A percentile compares a stretch with the other conserved stretches of the same genome.
phyloP scores from a whole-genome alignment of 1,139 yeast species.

The Petasospora rhodanensis region DNA sequence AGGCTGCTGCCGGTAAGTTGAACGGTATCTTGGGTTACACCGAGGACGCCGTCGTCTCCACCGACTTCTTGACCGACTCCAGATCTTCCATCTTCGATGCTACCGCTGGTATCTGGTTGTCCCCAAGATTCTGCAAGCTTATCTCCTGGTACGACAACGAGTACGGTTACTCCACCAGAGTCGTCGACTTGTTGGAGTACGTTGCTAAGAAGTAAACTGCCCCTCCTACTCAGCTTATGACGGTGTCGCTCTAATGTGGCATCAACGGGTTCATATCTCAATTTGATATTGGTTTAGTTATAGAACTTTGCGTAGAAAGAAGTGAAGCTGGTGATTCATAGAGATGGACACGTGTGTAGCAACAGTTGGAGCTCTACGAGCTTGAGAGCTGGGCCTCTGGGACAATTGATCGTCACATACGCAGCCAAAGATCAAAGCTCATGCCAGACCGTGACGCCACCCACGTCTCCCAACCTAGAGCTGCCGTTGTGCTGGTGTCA shows the following conservation, averaged over 20 bases:
- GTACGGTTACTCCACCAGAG: constrained; percentile 91
- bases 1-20: constrained; percentile 63
- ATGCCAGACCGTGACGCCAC: too few species aligned
- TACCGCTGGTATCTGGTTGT: constrained; percentile 78
- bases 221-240: not conserved
- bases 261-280: constrained; percentile 11
- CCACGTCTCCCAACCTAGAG: too few species aligned
- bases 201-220: constrained; percentile 39
- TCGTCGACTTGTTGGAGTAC: constrained; percentile 76
- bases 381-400: too few species aligned
- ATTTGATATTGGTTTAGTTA: constrained; percentile 8
- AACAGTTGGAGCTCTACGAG: too few species aligned
- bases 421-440: too few species aligned
- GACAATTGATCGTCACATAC: too few species aligned
- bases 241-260: too few species aligned
- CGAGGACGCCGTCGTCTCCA: constrained; percentile 80
- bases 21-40: constrained; percentile 82
- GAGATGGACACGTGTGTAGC: too few species aligned
- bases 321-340: too few species aligned
- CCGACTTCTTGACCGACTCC: constrained; percentile 75
- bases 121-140: constrained; percentile 81
- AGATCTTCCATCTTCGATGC: constrained; percentile 83
- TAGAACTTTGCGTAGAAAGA: constrained; percentile 2
- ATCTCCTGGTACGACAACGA: constrained; percentile 90
- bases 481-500: too few species aligned